Percentiles rank a stretch among this genome's conserved stretches.
phyloP scores from a whole-genome alignment of 2,329 filamentous ascomycete species.

The Ophiocordyceps robertsii region DNA sequence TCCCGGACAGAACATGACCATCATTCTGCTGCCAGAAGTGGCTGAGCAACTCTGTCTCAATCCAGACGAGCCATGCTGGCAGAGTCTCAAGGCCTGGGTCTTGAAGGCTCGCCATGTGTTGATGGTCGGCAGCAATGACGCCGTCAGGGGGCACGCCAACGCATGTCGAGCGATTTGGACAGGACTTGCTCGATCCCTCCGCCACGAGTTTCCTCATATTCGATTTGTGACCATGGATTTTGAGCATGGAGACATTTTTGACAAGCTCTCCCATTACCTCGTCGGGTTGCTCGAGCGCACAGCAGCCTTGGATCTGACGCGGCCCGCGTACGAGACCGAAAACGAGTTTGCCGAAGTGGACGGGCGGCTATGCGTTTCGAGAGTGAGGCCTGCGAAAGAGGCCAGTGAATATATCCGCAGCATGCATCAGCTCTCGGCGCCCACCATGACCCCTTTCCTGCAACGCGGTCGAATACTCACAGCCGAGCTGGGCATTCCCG shows the following conservation, averaged over 20 bases:
- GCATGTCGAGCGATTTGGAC: no score
- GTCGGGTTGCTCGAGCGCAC: neutral
- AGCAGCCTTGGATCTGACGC: neutral
- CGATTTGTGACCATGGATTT: no score
- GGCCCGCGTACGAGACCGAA: constrained; percentile 3
- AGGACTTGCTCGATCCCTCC: no score
- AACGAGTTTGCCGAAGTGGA: constrained; percentile 5
- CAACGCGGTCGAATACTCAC: neutral
- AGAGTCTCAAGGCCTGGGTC: neutral
- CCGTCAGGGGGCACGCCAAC: no score
- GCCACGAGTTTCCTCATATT: no score
- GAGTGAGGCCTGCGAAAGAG: constrained; percentile 1
- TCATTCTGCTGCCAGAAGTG: constrained; percentile 4
- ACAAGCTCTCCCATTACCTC: no score
- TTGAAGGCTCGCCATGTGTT: neutral
- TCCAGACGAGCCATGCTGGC: no score
- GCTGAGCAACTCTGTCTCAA: neutral
- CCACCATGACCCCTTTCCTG: constrained; percentile 1
- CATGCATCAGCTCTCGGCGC: neutral
- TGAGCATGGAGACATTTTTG: no score
- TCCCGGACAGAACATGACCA: constrained; percentile 12
- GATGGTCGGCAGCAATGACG: no score
- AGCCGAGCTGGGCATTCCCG: constrained; percentile 6
- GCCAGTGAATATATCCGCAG: neutral
- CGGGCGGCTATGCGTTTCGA: constrained; percentile 7